Evolutionary conservation across 805 yeast genomes (phyloP).

Genomic region (Candida chilensis): DNA sequence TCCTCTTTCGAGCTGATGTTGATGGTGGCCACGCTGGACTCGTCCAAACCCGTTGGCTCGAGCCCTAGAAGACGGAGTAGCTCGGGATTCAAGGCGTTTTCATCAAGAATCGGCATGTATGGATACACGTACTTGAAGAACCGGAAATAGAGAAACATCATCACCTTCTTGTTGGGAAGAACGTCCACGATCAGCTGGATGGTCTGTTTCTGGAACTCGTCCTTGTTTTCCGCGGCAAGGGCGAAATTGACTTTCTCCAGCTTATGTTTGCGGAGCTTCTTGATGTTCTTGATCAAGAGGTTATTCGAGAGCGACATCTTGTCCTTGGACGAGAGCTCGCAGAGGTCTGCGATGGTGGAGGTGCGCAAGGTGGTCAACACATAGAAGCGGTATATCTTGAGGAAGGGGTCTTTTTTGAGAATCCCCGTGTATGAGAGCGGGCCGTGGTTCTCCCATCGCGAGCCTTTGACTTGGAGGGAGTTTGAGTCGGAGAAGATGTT

Average conservation of each 20-base stretch:
- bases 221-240: slow-evolving; percentile 20
- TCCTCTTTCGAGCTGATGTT: slow-evolving; percentile 27
- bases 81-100: slow-evolving; percentile 17
- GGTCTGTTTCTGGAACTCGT: not conserved
- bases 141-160: slow-evolving; percentile 29
- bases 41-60: slow-evolving; percentile 20
- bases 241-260: slow-evolving; percentile 24
- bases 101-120: slow-evolving; percentile 37
- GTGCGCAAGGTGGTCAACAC: slow-evolving; percentile 5
- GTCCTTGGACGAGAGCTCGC: not conserved
- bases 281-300: not conserved
- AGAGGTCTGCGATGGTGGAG: not conserved
- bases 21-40: slow-evolving; percentile 13
- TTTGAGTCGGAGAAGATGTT: slow-evolving; percentile 23
- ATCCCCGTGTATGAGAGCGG: slow-evolving; percentile 26
- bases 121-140: slow-evolving; percentile 36
- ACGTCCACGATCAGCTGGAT: slow-evolving; percentile 22
- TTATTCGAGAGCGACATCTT: not conserved
- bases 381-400: slow-evolving; percentile 23
- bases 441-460: slow-evolving; percentile 29
- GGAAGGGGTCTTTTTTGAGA: slow-evolving; percentile 28
- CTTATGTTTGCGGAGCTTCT: slow-evolving; percentile 7
- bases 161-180: slow-evolving; percentile 25
- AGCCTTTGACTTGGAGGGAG: slow-evolving; percentile 25
- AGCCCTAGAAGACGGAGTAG: slow-evolving; percentile 14